phyloP scores from a whole-genome alignment of 2,329 filamentous ascomycete species.

The Curvularia lunata region DNA sequence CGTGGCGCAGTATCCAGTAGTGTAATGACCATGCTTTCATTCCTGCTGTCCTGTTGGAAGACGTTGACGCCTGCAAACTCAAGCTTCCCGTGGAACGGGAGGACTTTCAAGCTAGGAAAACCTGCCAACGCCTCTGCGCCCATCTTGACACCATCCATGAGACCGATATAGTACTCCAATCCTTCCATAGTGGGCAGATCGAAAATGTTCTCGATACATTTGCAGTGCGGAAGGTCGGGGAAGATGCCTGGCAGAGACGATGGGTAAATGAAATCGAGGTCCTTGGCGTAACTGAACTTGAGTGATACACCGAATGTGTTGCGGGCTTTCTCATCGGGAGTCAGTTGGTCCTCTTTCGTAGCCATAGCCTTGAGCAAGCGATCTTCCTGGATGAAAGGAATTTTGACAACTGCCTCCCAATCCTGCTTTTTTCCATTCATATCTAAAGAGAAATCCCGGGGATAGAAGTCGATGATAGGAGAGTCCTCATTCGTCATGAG shows the following conservation, averaged over 20 bases:
- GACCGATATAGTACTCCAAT: slow-evolving; percentile 79
- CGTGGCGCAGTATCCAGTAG: slow-evolving; percentile 75
- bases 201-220: slow-evolving; percentile 94
- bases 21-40: slow-evolving; percentile 94
- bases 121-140: slow-evolving; percentile 85
- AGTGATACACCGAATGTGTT: slow-evolving; percentile 92
- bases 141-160: slow-evolving; percentile 83
- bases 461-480: slow-evolving; percentile 97
- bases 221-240: slow-evolving; percentile 84
- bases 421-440: slow-evolving; percentile 99
- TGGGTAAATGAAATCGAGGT: slow-evolving; percentile 80
- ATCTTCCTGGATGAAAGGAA: slow-evolving; percentile 95
- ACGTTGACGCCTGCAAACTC: slow-evolving; percentile 91
- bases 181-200: slow-evolving; percentile 93
- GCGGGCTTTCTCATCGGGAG: slow-evolving; percentile 76
- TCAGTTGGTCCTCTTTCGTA: slow-evolving; percentile 79
- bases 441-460: slow-evolving; percentile 93
- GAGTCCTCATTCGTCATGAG: slow-evolving; percentile 91
- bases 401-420: slow-evolving; percentile 99
- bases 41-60: slow-evolving; percentile 93
- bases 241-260: slow-evolving; percentile 90
- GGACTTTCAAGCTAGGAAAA: slow-evolving; percentile 86
- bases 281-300: slow-evolving; percentile 86
- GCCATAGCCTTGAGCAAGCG: slow-evolving; percentile 85
- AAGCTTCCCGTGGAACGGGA: slow-evolving; percentile 81